Evolutionary conservation across 306 rosid genomes (phyloP).

Genomic region (Gillenia trifoliata): DNA sequence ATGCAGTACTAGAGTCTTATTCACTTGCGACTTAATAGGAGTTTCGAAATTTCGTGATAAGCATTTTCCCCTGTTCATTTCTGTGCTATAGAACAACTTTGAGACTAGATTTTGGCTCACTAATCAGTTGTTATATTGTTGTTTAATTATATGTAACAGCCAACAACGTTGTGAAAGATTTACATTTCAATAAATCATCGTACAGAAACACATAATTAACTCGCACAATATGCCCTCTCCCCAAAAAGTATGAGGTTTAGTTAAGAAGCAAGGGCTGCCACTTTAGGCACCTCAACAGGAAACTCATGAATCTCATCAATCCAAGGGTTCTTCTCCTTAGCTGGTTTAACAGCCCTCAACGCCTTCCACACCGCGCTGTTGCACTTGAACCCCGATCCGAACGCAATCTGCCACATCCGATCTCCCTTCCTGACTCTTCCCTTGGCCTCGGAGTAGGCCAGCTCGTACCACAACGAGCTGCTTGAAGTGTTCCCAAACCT

Average conservation of each 20-base stretch:
- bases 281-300: slow-evolving; percentile 71
- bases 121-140: neutral
- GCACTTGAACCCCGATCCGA: slow-evolving; percentile 94
- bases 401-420: slow-evolving; percentile 89
- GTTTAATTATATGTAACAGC: neutral
- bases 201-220: neutral
- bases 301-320: slow-evolving; percentile 73
- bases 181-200: neutral
- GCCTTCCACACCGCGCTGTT: slow-evolving; percentile 90
- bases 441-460: slow-evolving; percentile 78
- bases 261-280: slow-evolving; percentile 31
- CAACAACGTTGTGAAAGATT: neutral
- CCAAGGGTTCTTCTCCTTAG: slow-evolving; percentile 77
- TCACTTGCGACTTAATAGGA: too few relatives aligned
- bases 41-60: too few relatives aligned
- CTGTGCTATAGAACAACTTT: neutral
- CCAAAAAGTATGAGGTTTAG: neutral
- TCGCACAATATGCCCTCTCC: neutral
- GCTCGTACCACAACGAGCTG: slow-evolving; percentile 85
- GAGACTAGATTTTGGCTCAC: neutral
- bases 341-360: slow-evolving; percentile 54
- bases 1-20: too few relatives aligned
- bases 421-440: slow-evolving; percentile 75
- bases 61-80: neutral
- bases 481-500: slow-evolving; percentile 89